A percentile compares a stretch with the other conserved stretches of the same genome.
These are phyloP conservation scores for Aphanomyces stellatus DNA, from an alignment of 352 stramenopile species.

Conservation along the genomic window DNA sequence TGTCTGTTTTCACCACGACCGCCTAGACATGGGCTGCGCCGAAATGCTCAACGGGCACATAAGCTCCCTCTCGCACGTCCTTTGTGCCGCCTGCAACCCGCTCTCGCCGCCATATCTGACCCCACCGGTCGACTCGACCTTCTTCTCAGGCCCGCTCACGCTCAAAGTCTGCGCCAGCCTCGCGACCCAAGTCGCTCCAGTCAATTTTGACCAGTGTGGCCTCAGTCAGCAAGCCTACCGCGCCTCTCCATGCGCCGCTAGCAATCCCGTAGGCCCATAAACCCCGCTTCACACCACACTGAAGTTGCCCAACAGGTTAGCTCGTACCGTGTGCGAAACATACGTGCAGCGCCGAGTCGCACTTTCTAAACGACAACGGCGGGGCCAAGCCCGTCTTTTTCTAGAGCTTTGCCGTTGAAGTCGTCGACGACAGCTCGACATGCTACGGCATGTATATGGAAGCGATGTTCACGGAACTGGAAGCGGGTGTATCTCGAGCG, in stretches of 20 bases:
- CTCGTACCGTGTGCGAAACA: constrained; percentile 36
- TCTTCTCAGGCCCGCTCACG: not conserved
- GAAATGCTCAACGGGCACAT: constrained; percentile 8
- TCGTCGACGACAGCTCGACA: constrained; percentile 52
- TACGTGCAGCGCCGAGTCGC: constrained; percentile 50
- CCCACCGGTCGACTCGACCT: not conserved
- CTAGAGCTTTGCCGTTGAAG: constrained; percentile 58
- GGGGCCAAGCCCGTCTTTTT: constrained; percentile 66
- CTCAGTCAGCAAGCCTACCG: constrained; percentile 8
- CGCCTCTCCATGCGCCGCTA: not conserved
- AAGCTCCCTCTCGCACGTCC: not conserved
- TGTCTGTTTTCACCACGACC: too few species aligned
- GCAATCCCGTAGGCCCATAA: constrained; percentile 6
- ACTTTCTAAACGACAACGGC: constrained; percentile 72
- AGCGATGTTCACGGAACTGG: too few species aligned
- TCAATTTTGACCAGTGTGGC: constrained; percentile 13
- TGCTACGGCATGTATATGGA: too few species aligned
- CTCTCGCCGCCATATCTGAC: not conserved
- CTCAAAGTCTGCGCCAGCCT: constrained; percentile 9
- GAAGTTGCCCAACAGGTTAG: constrained; percentile 39
- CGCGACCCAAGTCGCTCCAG: not conserved
- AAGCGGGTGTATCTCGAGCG: too few species aligned
- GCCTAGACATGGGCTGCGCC: not conserved
- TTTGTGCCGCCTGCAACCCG: constrained; percentile 11
- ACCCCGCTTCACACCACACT: constrained; percentile 30